Base-by-base conservation (phyloP, 2,329 filamentous ascomycete genomes). In the Alternaria tenuissima region DNA sequence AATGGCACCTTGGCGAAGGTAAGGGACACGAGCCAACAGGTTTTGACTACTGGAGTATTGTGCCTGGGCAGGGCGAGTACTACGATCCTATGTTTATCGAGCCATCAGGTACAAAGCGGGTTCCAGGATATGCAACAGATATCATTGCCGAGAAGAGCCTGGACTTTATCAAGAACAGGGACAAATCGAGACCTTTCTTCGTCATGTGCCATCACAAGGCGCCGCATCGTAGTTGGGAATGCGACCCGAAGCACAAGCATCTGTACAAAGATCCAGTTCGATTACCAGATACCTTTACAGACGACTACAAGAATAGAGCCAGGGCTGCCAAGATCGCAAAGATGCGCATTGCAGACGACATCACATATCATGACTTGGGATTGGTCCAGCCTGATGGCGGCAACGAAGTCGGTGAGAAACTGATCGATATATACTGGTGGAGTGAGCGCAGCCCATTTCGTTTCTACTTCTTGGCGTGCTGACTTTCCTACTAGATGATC, bases 191-290 rank as follows among this genome's bases (percentile, higher is more conserved):
- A 57, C 83, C 83, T 0, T 86, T 86, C 70, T 86, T 85, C 65
- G 65, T 85, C 43, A 86, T 86, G 84, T 86, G 83, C 66, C 84
- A 86, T 62, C 84, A 86, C 68, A 86, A 86, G 63, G 84, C 84
- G 1, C 84, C 84, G 0, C 84, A 86, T 62, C 77, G 83, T 4
- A 80, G 77, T 14, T 86, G 84, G 84, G 83, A 86, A 63, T 84
- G 76, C 54, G 75, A 86, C 58, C 65, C 76, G 6, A 83, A 83
- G 61, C 82, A 86, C 70, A 82, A 81, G 57, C 39, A 80, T 44
- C 69, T 86, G 2, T 86, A 86, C 68, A 77, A 71, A 1, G 80
- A 85, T 8, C 79, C 78, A 1, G 73, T 85, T 43, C 74, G 74
- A 11, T 65, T 86, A 0, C 84, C 84, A 0, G 83, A 86, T 46